Evolutionary conservation across 1,284 basidiomycete genomes (phyloP), one percentile per base, ranked within the genome.

Genomic region (Ceratobasidium theobromae): DNA sequence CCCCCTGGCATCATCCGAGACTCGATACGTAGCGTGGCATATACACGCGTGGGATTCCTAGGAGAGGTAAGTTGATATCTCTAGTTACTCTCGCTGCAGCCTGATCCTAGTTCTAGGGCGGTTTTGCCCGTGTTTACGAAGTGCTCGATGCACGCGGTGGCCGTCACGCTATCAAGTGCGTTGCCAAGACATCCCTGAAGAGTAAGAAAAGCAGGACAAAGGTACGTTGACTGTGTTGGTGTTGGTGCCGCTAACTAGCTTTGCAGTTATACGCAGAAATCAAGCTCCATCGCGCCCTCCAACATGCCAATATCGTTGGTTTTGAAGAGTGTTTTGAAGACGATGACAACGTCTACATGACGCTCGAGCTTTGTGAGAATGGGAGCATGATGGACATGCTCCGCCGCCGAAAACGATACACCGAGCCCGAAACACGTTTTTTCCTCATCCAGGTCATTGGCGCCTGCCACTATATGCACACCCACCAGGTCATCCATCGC

Each of bases 301-400:
- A 87, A 38, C 96, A 99, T 73, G 91, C 94, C 25, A 95, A 99
- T 77, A 91, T 99, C 68, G 95, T 98, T 69, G 79, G 81, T 18
- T 98, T 99, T 75, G 83, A 91, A 66, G 94, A 98, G 71, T 96
- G 94, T 76, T 98, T 98, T 74, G 95, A 99, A 77, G 96, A 98
- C 74, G 84, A 87, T 8, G 88, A 93, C 57, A 95, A 98, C 76
- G 95, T 99, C 25, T 99, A 98, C 78, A 97, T 99, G 88, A 89
- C 90, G 8, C 86, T 99, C 54, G 96, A 98, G 73, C 83, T 98
- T 4, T 98, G 96, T 77, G 82, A 87, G 40, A 89, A 89, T 65
- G 96, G 97, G 79, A 81, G 79, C 71, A 75, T 85, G 72, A 83
- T 98, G 90, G 95, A 97, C 77, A 86, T 98, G 77, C 85, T 99